Conservation (phyloP, 2,329 filamentous ascomycete genomes). For the Clarireedia homoeocarpa region DNA sequence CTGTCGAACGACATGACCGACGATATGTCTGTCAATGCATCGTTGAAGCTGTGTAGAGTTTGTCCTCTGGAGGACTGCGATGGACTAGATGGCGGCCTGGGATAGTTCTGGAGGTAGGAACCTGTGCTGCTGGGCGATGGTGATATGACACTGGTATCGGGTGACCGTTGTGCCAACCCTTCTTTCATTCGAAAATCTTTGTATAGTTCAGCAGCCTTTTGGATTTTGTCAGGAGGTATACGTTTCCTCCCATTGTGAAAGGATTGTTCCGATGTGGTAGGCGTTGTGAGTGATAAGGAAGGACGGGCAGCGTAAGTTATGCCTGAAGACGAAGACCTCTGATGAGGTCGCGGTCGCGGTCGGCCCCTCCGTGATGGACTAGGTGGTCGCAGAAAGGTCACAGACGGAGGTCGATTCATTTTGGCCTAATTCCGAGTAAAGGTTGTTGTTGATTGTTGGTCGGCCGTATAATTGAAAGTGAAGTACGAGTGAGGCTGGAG, state of each 20-base stretch:
- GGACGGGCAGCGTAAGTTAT: neutral
- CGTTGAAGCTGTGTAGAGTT: constrained; percentile 12
- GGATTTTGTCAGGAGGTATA: constrained; percentile 19
- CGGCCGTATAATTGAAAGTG: neutral
- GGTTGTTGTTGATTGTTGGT: neutral
- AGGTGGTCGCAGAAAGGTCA: neutral
- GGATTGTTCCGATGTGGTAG: neutral
- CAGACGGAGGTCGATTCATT: neutral
- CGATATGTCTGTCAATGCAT: constrained; percentile 18
- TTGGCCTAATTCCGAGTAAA: neutral
- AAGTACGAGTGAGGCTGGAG: neutral
- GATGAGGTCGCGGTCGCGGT: neutral
- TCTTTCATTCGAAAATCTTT: constrained; percentile 16
- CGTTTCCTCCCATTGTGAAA: constrained; percentile 4
- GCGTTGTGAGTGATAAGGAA: constrained; percentile 9
- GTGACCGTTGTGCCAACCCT: constrained; percentile 15
- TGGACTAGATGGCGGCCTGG: constrained; percentile 12
- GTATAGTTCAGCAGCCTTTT: constrained; percentile 20
- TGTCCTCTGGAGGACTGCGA: constrained; percentile 18
- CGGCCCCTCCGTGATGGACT: neutral
- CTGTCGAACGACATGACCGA: constrained; percentile 25
- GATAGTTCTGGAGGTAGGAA: constrained; percentile 13
- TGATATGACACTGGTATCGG: constrained; percentile 10
- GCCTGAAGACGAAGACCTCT: neutral
- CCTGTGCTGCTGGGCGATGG: constrained; percentile 6